Evolutionary conservation across 257 asterid species (phyloP).

Genomic region (Penstemon eatonii): DNA sequence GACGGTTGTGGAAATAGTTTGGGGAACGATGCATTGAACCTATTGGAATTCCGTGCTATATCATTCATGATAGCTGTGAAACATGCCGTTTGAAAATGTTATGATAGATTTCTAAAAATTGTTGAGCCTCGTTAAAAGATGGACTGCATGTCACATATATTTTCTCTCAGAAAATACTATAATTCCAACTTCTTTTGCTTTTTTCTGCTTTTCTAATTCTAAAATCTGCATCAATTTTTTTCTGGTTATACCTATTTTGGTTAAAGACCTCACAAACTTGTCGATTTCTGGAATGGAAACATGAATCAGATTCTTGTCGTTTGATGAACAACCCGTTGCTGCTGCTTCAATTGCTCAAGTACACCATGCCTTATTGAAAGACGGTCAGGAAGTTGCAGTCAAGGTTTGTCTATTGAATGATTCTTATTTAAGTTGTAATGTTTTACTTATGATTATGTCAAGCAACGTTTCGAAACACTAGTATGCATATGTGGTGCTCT

Average conservation of each 20-base stretch:
- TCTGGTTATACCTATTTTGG: slow-evolving; percentile 7
- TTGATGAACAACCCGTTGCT: slow-evolving; percentile 89
- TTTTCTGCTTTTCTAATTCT: not conserved
- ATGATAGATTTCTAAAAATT: not conserved
- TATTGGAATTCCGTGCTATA: not conserved
- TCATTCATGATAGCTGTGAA: not conserved
- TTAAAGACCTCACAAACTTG: slow-evolving; percentile 20
- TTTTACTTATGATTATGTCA: slow-evolving; percentile 22
- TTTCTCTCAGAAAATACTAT: not conserved
- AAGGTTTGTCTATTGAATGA: slow-evolving; percentile 54
- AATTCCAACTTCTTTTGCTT: not conserved
- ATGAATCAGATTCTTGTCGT: slow-evolving; percentile 65
- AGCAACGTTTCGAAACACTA: slow-evolving; percentile 9
- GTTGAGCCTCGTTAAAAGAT: not conserved
- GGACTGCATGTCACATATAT: not conserved
- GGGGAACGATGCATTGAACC: not conserved
- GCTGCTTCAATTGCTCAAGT: slow-evolving; percentile 99
- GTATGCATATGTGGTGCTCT: not conserved
- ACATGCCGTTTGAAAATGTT: not conserved
- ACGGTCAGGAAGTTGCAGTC: slow-evolving; percentile 80
- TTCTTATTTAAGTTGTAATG: slow-evolving; percentile 20
- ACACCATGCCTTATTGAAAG: slow-evolving; percentile 78
- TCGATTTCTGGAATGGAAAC: slow-evolving; percentile 30
- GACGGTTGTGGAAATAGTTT: not conserved
- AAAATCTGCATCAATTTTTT: slow-evolving; percentile 2